phyloP scores from a whole-genome alignment of 2,329 filamentous ascomycete species.

The Phialophora expanda region DNA sequence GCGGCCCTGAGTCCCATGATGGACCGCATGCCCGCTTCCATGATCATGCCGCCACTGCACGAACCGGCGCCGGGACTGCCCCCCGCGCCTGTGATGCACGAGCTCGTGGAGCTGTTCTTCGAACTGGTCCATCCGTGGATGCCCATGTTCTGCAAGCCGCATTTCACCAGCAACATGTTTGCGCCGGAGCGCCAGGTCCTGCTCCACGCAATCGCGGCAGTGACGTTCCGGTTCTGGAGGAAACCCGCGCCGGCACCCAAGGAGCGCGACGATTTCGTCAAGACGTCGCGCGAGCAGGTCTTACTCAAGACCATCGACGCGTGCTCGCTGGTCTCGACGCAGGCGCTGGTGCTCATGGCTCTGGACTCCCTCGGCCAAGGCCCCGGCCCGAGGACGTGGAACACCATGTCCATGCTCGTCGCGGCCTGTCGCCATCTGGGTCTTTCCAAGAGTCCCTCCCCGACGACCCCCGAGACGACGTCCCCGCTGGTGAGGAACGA shows the following conservation, averaged over 20 bases:
- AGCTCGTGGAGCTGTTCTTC: constrained; percentile 24
- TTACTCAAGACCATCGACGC: constrained; percentile 20
- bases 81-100: constrained; percentile 13
- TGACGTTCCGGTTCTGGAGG: constrained; percentile 23
- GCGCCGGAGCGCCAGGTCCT: constrained; percentile 18
- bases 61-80: constrained; percentile 3
- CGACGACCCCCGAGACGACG: constrained; percentile 22
- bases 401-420: constrained; percentile 21
- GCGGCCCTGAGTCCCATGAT: constrained; percentile 16
- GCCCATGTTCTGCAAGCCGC: constrained; percentile 18
- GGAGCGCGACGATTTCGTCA: constrained; percentile 18
- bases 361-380: constrained; percentile 22
- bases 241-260: constrained; percentile 7
- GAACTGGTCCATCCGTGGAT: constrained; percentile 22
- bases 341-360: constrained; percentile 19
- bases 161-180: constrained; percentile 20
- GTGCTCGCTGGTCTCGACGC: constrained; percentile 20
- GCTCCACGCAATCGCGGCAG: constrained; percentile 17
- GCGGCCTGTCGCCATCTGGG: constrained; percentile 17
- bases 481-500: constrained; percentile 23
- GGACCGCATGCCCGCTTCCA: constrained; percentile 7
- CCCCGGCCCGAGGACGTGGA: constrained; percentile 20
- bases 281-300: constrained; percentile 16
- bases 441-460: constrained; percentile 18
- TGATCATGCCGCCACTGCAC: not conserved